Percentiles rank a stretch among this genome's conserved stretches.
Evolutionary conservation across 2,329 filamentous ascomycete genomes (phyloP).

Genomic region (Pleochaeta shiraiana): DNA sequence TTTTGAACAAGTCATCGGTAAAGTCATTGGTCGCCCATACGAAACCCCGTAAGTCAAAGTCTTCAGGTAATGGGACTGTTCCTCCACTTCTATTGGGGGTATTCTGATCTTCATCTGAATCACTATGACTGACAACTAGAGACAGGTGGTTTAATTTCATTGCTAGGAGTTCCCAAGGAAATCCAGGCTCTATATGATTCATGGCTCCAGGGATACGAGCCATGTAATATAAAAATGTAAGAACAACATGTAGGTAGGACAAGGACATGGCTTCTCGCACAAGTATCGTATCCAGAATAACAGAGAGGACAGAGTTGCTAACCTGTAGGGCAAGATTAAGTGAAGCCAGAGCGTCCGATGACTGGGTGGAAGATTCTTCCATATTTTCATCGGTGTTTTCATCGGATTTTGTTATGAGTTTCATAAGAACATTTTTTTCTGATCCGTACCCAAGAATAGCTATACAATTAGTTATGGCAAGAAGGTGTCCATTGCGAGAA

Average conservation of each 20-base stretch:
- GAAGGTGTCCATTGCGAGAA: conserved; percentile 29
- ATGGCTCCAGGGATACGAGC: conserved; percentile 10
- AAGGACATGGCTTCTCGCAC: conserved; percentile 9
- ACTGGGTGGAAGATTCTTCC: not conserved
- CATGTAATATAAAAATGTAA: conserved; percentile 14
- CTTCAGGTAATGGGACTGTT: conserved; percentile 14
- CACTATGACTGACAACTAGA: conserved; percentile 4
- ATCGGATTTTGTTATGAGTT: conserved; percentile 7
- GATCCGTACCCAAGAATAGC: conserved; percentile 16
- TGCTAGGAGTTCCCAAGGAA: conserved; percentile 13
- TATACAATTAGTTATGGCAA: conserved; percentile 27
- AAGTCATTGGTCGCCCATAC: conserved; percentile 14
- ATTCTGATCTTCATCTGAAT: conserved; percentile 8
- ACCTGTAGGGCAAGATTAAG: conserved; percentile 12
- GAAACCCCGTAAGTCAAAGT: conserved; percentile 15
- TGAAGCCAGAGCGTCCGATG: not conserved
- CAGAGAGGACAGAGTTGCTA: conserved; percentile 9
- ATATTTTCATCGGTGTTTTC: conserved; percentile 6
- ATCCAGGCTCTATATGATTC: conserved; percentile 8
- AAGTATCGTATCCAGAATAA: conserved; percentile 11
- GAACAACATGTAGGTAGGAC: conserved; percentile 14
- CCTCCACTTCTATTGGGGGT: conserved; percentile 14
- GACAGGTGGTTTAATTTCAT: conserved; percentile 14
- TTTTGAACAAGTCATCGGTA: conserved; percentile 12
- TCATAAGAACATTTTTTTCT: conserved; percentile 15